Conservation (phyloP, 495 filamentous ascomycete species). For the Aspergillus funiculosus region DNA sequence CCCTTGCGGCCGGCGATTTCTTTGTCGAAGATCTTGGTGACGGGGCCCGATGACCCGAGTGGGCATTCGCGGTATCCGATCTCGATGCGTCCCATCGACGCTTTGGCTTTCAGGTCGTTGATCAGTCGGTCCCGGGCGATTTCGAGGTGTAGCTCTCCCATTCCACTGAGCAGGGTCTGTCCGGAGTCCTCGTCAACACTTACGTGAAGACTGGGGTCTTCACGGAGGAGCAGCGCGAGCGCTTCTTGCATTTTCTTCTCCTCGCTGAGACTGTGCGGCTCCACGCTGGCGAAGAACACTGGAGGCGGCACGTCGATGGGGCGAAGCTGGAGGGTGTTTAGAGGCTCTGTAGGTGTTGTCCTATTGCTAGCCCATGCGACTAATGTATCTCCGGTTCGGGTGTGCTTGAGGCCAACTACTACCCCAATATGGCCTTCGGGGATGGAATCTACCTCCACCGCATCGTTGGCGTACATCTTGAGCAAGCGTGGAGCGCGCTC, state of each 20-base stretch:
- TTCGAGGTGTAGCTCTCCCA: slow-evolving; percentile 98
- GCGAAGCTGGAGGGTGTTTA: slow-evolving; percentile 73
- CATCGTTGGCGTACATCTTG: slow-evolving; percentile 87
- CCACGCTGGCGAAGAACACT: slow-evolving; percentile 91
- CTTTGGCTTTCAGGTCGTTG: slow-evolving; percentile 83
- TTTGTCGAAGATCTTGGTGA: slow-evolving; percentile 64
- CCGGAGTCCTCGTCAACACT: slow-evolving; percentile 82
- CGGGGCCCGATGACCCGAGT: slow-evolving; percentile 44
- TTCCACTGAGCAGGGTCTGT: slow-evolving; percentile 87
- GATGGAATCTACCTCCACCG: slow-evolving; percentile 75
- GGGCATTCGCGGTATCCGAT: slow-evolving; percentile 89
- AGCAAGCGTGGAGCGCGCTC: slow-evolving; percentile 78
- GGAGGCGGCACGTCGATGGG: slow-evolving; percentile 88
- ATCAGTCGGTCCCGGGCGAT: slow-evolving; percentile 85
- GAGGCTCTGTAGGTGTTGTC: slow-evolving; percentile 56
- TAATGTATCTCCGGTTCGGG: slow-evolving; percentile 89
- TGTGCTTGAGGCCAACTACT: slow-evolving; percentile 80
- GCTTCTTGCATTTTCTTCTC: slow-evolving; percentile 72
- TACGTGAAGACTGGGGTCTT: slow-evolving; percentile 91
- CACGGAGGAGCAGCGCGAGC: slow-evolving; percentile 70
- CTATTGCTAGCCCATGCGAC: slow-evolving; percentile 64
- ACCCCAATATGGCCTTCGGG: slow-evolving; percentile 92
- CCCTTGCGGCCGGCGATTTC: slow-evolving; percentile 73
- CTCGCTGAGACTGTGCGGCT: slow-evolving; percentile 72
- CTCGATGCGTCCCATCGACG: slow-evolving; percentile 85